Conservation (phyloP, 1,284 basidiomycete genomes). For the Ceratobasidium sp. region DNA sequence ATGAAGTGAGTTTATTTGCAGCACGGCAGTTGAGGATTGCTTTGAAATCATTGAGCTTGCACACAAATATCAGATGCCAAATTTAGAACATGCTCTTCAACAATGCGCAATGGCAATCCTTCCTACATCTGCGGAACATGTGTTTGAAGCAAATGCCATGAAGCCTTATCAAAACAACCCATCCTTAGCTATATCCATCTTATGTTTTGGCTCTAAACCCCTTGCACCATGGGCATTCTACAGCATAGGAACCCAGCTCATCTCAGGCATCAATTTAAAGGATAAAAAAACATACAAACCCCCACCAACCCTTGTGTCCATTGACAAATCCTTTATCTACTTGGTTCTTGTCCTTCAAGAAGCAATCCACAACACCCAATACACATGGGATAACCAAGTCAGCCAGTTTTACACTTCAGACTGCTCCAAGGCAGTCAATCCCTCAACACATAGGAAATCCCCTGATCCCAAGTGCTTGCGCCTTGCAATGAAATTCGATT, state of each 20-base stretch:
- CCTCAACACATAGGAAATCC: no score
- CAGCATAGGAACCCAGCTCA: not conserved
- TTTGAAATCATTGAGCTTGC: no score
- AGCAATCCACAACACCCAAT: not conserved
- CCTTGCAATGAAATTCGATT: not conserved
- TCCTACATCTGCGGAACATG: not conserved
- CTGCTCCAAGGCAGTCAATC: not conserved
- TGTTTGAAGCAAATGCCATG: no score
- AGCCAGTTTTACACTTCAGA: slow-evolving; percentile 3
- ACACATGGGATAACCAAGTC: not conserved
- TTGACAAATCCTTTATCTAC: not conserved
- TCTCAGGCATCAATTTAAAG: not conserved
- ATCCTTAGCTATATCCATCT: not conserved
- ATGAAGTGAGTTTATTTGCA: not conserved
- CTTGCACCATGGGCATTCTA: slow-evolving; percentile 26
- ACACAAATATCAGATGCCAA: not conserved
- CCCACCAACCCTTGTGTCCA: not conserved
- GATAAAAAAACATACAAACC: not conserved
- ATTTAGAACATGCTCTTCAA: not conserved
- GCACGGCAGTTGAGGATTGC: no score
- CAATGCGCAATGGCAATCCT: not conserved
- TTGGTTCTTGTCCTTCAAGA: slow-evolving; percentile 4
- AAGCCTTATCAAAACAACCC: not conserved
- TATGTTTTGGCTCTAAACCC: not conserved
- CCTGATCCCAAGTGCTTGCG: not conserved